Evolutionary conservation across 2,329 filamentous ascomycete genomes (phyloP).

Genomic region (Colletotrichum spaethianum): DNA sequence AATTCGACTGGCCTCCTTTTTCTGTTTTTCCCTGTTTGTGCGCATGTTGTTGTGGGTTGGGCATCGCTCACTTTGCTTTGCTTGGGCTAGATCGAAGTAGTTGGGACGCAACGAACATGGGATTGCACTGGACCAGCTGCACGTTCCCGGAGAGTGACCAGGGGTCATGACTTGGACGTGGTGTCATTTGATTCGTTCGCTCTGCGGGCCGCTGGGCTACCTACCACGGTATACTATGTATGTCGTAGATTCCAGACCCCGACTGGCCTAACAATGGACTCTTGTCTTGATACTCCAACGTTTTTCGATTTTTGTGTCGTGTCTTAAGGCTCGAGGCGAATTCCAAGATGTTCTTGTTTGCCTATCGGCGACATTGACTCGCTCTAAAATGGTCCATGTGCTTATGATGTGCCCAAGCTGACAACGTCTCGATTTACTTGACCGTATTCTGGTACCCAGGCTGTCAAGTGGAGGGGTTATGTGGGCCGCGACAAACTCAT

Average conservation of each 20-base stretch:
- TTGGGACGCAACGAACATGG: conserved; percentile 39
- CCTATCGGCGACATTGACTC: neutral
- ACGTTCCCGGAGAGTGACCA: conserved; percentile 28
- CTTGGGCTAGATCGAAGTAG: conserved; percentile 28
- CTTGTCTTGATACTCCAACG: neutral
- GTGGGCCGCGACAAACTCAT: neutral
- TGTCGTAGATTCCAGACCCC: conserved; percentile 31
- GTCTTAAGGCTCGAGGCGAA: neutral
- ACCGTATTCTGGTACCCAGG: conserved; percentile 5
- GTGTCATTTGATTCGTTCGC: conserved; percentile 32
- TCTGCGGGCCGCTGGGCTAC: conserved; percentile 37
- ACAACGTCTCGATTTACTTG: neutral
- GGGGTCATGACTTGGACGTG: conserved; percentile 35
- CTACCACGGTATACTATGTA: neutral
- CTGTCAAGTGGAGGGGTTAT: conserved; percentile 2
- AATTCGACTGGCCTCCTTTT: conserved; percentile 24
- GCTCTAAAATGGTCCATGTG: neutral
- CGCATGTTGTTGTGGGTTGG: conserved; percentile 36
- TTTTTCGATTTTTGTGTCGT: neutral
- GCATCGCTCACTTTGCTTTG: conserved; percentile 32
- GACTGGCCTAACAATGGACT: neutral
- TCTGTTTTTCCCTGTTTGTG: conserved; percentile 28
- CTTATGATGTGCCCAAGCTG: neutral
- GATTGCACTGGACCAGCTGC: conserved; percentile 20
- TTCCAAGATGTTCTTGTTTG: neutral